phyloP scores from a whole-genome alignment of 177 flowering plant species.

The Telopea speciosissima region DNA sequence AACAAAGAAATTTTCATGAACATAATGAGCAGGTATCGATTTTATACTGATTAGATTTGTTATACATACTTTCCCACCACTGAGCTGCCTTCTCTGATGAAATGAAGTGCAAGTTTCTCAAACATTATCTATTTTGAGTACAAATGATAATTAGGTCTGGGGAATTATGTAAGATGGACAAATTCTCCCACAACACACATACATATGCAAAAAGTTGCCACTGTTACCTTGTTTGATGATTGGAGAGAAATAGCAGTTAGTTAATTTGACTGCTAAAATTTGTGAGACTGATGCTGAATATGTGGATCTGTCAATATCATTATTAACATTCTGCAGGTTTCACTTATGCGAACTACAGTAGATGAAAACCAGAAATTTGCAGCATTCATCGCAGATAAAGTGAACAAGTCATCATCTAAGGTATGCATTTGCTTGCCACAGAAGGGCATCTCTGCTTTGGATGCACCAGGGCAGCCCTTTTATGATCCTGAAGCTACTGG shows the following conservation, averaged over 20 bases:
- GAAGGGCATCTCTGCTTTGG: conserved; percentile 86
- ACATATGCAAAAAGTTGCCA: neutral
- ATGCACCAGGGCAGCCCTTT: conserved; percentile 86
- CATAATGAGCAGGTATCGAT: conserved; percentile 75
- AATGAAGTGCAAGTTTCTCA: neutral
- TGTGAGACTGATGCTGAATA: neutral
- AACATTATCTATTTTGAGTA: neutral
- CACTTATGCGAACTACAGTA: conserved; percentile 80
- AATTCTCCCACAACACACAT: too few relatives aligned
- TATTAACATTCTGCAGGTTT: conserved; percentile 42
- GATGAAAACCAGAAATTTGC: conserved; percentile 85
- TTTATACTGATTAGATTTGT: neutral
- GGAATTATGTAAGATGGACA: neutral
- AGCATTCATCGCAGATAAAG: conserved; percentile 68
- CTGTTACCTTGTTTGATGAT: neutral
- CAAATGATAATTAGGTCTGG: neutral
- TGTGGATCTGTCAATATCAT: conserved; percentile 1
- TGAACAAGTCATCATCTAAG: conserved; percentile 66
- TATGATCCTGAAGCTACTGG: conserved; percentile 70
- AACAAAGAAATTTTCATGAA: conserved; percentile 51
- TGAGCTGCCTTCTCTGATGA: neutral
- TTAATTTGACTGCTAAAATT: neutral
- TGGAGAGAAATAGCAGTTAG: neutral
- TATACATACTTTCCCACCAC: neutral
- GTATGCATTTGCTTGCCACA: conserved; percentile 73